These are phyloP conservation scores for Austroboletus niveus DNA, from an alignment of 1,284 basidiomycete species.

Conservation along the genomic window DNA sequence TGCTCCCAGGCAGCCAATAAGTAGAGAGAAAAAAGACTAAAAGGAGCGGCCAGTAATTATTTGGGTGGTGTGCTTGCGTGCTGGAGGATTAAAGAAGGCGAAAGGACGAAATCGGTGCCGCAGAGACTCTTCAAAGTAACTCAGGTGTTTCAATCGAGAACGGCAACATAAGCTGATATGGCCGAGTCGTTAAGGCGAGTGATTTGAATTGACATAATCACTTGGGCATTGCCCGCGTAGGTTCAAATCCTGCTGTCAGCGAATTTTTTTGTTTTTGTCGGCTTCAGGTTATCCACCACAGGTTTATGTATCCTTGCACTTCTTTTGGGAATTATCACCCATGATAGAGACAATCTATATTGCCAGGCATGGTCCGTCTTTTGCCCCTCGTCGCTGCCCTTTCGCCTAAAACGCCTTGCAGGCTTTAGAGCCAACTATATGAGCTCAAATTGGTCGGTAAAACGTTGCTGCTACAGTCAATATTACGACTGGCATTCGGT, in stretches of 20 bases:
- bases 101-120: no score
- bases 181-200: conserved; percentile 83
- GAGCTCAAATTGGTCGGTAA: conserved; percentile 56
- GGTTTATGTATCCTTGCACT: not conserved
- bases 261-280: conserved; percentile 39
- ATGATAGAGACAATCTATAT: conserved; percentile 78
- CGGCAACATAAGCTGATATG: conserved; percentile 54
- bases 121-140: no score
- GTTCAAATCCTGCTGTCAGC: conserved; percentile 81
- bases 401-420: conserved; percentile 25
- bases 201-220: conserved; percentile 70
- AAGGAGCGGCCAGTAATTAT: conserved; percentile 26
- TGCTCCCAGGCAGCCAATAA: conserved; percentile 39
- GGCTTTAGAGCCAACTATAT: conserved; percentile 78
- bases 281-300: not conserved
- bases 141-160: not conserved
- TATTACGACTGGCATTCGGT: not conserved
- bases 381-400: not conserved
- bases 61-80: conserved; percentile 1
- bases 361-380: conserved; percentile 66
- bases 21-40: conserved; percentile 24
- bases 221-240: conserved; percentile 74
- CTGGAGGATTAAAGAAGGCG: no score
- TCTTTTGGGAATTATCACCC: not conserved
- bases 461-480: not conserved